Percentiles rank a stretch among this genome's conserved stretches.
These are phyloP conservation scores for Ettlia oleoabundans DNA, from an alignment of 139 green algal genomes.

Conservation along the genomic window DNA sequence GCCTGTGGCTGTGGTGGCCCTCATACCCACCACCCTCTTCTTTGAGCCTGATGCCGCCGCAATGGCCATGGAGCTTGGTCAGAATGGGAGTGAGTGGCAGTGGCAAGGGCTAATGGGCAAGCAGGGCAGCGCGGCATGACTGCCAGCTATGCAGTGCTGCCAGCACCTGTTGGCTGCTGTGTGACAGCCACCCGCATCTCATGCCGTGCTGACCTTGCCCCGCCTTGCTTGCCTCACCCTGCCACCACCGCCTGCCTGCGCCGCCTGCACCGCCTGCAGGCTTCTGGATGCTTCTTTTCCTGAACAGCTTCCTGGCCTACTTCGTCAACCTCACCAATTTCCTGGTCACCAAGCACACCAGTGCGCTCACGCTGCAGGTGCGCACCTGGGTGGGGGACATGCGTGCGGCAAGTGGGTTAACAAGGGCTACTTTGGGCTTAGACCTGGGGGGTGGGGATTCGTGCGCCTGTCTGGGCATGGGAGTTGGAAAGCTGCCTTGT, in stretches of 20 bases:
- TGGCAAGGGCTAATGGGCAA: too few relatives aligned
- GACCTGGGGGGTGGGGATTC: too few relatives aligned
- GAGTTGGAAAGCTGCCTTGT: too few relatives aligned
- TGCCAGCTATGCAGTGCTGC: too few relatives aligned
- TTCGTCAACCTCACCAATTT: slow-evolving; percentile 98
- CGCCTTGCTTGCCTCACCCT: background rate
- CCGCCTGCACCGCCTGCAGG: background rate
- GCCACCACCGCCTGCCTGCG: background rate
- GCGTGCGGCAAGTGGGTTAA: too few relatives aligned
- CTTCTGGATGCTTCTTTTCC: slow-evolving; percentile 76
- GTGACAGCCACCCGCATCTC: too few relatives aligned
- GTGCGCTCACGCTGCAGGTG: slow-evolving; percentile 92
- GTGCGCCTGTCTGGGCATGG: too few relatives aligned
- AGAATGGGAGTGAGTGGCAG: slow-evolving; percentile 24
- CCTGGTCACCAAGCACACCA: slow-evolving; percentile 96
- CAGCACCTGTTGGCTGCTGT: too few relatives aligned
- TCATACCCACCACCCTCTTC: slow-evolving; percentile 76
- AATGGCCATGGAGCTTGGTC: slow-evolving; percentile 34
- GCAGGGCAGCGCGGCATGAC: too few relatives aligned
- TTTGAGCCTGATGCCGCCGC: slow-evolving; percentile 68
- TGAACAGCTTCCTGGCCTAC: slow-evolving; percentile 91
- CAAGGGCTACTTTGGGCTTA: too few relatives aligned
- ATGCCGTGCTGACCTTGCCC: too few relatives aligned
- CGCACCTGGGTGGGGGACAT: too few relatives aligned
- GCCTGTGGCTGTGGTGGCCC: slow-evolving; percentile 66